Evolutionary conservation across 768 basidiomycete genomes (phyloP), one percentile per base, ranked within the genome.

Genomic region (Leucosporidium creatinivorum): DNA sequence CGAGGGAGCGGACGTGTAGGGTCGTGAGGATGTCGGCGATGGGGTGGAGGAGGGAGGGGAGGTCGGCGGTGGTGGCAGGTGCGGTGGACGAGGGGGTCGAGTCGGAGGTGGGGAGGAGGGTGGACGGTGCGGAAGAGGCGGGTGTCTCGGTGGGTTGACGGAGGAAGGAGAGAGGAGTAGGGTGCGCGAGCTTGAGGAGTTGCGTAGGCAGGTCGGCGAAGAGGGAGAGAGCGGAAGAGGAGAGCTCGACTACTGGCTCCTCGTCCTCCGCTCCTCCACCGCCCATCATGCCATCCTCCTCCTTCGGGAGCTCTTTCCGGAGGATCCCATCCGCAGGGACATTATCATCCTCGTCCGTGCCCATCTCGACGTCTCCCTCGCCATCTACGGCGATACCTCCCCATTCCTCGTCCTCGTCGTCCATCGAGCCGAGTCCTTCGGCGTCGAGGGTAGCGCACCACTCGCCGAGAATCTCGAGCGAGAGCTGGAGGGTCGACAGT

Each of bases 1-100:
- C 81, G 64, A 80, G 69, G 6, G 80, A 77, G 28, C 81, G 75
- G 1, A 79, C 76, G 66, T 79, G 79, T 19, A 81, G 77, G 1
- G 80, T 79, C 13, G 80, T 25, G 75, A 78, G 8, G 72, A 65
- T 50, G 5, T 68, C 70, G 25, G 65, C 25, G 48, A 72, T 54
- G 13, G 67, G 25, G 5, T 36, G 25, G 25, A 72, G 70, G 17
- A 59, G 28, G 15, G 60, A 21, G 0, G 70, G 64, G 39, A 64
- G 26, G 33, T 25, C 31, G n/a, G 39, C 15, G 10, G 65, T 4
- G n/a, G 44, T 55, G 48, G 58, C 33, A 8, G 65, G 51, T 33
- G 33, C 4, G 33, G 33, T 33, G 30, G 70, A 68, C 33, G 61
- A 58, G 49, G 61, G 36, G 62, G 59, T 18, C 25, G 62, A 13